Conservation (phyloP, 2,329 filamentous ascomycete genomes). For the Diaporthe vexans region DNA sequence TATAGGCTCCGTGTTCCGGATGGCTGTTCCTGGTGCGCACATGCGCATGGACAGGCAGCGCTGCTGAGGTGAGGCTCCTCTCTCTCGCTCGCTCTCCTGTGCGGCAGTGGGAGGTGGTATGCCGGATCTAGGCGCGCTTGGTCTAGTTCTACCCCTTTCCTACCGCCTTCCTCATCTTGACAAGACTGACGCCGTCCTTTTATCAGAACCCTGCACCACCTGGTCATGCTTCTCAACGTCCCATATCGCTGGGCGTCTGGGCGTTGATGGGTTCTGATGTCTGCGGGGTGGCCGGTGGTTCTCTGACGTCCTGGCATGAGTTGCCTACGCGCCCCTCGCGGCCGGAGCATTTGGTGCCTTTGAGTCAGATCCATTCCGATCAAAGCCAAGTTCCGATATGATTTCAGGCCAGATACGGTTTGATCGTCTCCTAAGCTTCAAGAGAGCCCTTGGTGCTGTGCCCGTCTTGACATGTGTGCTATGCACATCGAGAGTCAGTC, state of each 20-base stretch:
- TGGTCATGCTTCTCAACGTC: constrained; percentile 3
- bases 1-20: constrained; percentile 28
- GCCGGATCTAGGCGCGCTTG: constrained; percentile 27
- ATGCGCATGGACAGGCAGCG: constrained; percentile 19
- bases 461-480: constrained; percentile 19
- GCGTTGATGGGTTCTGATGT: background rate
- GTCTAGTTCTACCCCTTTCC: constrained; percentile 21
- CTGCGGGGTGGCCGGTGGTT: background rate
- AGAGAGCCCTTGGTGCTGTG: background rate
- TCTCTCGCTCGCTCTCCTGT: constrained; percentile 10
- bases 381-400: constrained; percentile 5
- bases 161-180: constrained; percentile 31
- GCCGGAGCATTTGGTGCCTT: background rate
- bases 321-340: constrained; percentile 3
- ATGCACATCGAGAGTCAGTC: constrained; percentile 28
- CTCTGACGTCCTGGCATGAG: constrained; percentile 1
- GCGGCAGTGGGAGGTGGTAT: constrained; percentile 16
- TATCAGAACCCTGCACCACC: constrained; percentile 5
- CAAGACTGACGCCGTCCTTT: constrained; percentile 11
- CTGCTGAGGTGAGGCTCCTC: constrained; percentile 13
- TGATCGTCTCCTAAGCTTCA: constrained; percentile 8
- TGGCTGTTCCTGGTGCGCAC: constrained; percentile 6
- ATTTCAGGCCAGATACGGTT: constrained; percentile 26
- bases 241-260: constrained; percentile 1
- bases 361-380: constrained; percentile 11